Base-by-base conservation (phyloP, 2,329 filamentous ascomycete genomes). In the Fusarium ramigenum region DNA sequence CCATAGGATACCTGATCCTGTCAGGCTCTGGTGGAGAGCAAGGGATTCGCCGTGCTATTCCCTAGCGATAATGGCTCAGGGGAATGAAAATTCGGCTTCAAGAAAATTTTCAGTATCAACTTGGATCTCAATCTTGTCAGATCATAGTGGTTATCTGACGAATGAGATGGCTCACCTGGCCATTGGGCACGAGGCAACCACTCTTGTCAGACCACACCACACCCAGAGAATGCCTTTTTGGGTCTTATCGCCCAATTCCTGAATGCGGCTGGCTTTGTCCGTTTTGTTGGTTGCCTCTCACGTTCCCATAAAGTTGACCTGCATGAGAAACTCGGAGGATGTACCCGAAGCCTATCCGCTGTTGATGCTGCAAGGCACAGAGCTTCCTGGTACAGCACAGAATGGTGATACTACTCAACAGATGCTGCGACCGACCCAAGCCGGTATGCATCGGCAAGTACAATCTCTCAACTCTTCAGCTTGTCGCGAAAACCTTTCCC, bases 301-400 rank as follows among this genome's bases (percentile, higher is more conserved):
- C 19, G 68, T 47, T 49, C 60, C 60, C 57, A 49, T 39, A 65
- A 72, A n/a, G 42, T 58, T 74, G 72, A 74, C 64, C 52, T 74
- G 72, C 72, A 74, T 75, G 57, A 75, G 44, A 60, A 56, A 30
- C 30, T 59, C 44, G 40, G 64, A 59, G 39, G 39, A 47, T 49
- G 66, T 46, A 68, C 36, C 54, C 47, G 65, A 47, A 63, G 59
- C 53, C 60, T 52, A 46, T 58, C 46, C 47, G 42, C 50, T 36
- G 60, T 30, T 72, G 30, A 60, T 63, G 23, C 70, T 73, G 70
- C 72, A 74, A 74, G 72, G 72, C 50, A 74, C 72, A 73, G 49
- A 60, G 58, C 61, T 56, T 53, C 53, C 54, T 34, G 18, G 14
- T 52, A 32, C 32, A 50, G 37, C 34, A 58, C 32, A n/a, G n/a